A percentile compares a stretch with the other conserved stretches of the same genome.
phyloP scores from a whole-genome alignment of 371 early-diverging fungal species.

The Lichtheimia ornata region DNA sequence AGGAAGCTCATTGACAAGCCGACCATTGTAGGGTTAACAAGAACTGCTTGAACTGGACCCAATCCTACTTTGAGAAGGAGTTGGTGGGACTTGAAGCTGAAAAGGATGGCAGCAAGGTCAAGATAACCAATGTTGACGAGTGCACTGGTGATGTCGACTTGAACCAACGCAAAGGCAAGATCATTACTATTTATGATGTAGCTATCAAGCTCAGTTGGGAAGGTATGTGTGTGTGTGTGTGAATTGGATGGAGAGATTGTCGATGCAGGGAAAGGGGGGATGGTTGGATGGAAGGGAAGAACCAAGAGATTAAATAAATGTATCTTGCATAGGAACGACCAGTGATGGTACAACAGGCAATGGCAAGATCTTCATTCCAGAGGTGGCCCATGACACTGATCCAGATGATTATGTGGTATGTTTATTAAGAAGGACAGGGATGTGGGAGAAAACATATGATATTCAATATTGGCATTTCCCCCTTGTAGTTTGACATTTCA shows the following conservation, averaged over 20 bases:
- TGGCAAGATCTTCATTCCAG: constrained; percentile 86
- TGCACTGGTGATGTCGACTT: constrained; percentile 81
- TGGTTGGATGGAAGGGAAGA: background rate
- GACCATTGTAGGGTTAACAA: constrained; percentile 74
- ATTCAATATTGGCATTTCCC: too few relatives aligned
- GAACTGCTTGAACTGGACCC: constrained; percentile 84
- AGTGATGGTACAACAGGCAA: constrained; percentile 66
- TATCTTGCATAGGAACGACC: constrained; percentile 44
- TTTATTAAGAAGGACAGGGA: background rate
- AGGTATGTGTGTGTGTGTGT: constrained; percentile 54
- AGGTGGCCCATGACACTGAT: constrained; percentile 90
- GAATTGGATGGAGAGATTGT: background rate
- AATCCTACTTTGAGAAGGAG: constrained; percentile 60
- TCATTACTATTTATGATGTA: constrained; percentile 85
- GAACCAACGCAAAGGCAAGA: constrained; percentile 87
- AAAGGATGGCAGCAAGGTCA: constrained; percentile 50
- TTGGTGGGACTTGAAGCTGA: constrained; percentile 53
- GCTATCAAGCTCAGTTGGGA: constrained; percentile 70
- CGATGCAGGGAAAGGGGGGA: background rate
- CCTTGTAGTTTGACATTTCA: constrained; percentile 72
- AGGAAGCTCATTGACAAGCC: background rate
- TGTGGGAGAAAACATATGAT: background rate
- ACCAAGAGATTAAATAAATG: background rate
- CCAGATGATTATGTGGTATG: constrained; percentile 76
- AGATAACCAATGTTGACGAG: constrained; percentile 55